Evolutionary conservation across 371 early-diverging fungal species (phyloP).

Genomic region (Circinella umbellata): DNA sequence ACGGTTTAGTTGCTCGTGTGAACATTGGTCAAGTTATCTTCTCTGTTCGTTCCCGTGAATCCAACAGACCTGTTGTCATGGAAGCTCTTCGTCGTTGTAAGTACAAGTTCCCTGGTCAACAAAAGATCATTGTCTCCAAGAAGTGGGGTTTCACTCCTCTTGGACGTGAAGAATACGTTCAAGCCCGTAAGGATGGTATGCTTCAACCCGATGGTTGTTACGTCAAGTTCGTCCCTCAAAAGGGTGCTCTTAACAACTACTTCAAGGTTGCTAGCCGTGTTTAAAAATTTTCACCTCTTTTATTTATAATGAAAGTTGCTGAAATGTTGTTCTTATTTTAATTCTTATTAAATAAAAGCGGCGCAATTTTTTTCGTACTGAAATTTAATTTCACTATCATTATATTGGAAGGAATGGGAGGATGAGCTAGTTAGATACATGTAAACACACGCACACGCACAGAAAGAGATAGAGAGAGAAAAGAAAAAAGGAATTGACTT

Average conservation of each 20-base stretch:
- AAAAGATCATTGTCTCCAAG: slow-evolving; percentile 98
- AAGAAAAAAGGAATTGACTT: too few species aligned
- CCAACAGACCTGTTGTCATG: slow-evolving; percentile 92
- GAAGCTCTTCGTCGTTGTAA: slow-evolving; percentile 97
- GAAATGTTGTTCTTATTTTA: too few species aligned
- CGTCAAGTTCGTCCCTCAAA: slow-evolving; percentile 94
- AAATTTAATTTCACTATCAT: too few species aligned
- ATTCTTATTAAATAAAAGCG: too few species aligned
- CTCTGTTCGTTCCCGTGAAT: slow-evolving; percentile 98
- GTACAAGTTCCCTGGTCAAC: slow-evolving; percentile 99
- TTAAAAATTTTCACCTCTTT: slow-evolving; percentile 26
- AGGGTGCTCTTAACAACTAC: slow-evolving; percentile 84
- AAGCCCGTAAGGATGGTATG: slow-evolving; percentile 77
- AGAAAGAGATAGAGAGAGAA: too few species aligned
- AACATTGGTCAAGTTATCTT: slow-evolving; percentile 99
- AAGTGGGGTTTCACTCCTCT: slow-evolving; percentile 99
- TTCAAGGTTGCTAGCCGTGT: slow-evolving; percentile 38
- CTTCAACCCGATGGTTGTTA: slow-evolving; percentile 96
- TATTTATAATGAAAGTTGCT: not conserved
- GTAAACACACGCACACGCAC: too few species aligned
- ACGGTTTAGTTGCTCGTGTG: slow-evolving; percentile 99
- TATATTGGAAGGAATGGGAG: too few species aligned
- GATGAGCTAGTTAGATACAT: too few species aligned
- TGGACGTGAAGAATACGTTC: slow-evolving; percentile 91
- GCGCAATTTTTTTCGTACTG: not conserved